Evolutionary conservation across 495 filamentous ascomycete species (phyloP), one percentile per base, ranked within the genome.

Genomic region (Penicillium silybi): DNA sequence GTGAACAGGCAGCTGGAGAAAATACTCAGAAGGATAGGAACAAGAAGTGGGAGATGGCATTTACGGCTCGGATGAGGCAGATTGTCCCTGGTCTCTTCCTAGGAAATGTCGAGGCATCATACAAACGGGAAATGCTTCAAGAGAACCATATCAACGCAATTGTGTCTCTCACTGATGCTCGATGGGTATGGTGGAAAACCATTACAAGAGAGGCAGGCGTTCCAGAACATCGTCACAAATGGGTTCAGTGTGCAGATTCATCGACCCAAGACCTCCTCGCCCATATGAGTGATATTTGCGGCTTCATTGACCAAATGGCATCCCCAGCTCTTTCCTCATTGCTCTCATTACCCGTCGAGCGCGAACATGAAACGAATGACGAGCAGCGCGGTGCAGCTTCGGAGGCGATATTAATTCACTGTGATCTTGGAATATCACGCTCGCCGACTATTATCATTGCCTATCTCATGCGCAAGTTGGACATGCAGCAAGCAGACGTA

Each of bases 291-390:
- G 52, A 59, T 17, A 68, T 68, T 17, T 73, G 71, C 57, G 65
- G 74, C 59, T 73, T 73, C 26, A 76, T 73, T 47, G 65, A 74
- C 49, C 46, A 59, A 17, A 61, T 64, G 56, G 57, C 56, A 39
- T 62, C 55, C 4, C 55, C 62, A n/a, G 45, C 29, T 34, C 52
- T 63, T 37, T 41, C 16, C 0, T 65, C 54, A 22, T 53, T 35
- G 18, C 44, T 16, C 44, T 54, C 59, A 17, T 52, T 66, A 20
- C 52, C 50, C 17, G 23, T 55, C 42, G 50, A 61, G 18, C 9
- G 59, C 37, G 25, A 61, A 17, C 35, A 56, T 46, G 46, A 9
- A 4, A 40, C 38, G 26, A 44, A 50, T 54, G 46, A 58, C 29
- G 41, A 55, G 38, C 38, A 17, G 11, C 9, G 34, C 32, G 47